These are phyloP conservation scores for Cladophialophora chaetospira DNA, from an alignment of 2,329 filamentous ascomycete genomes.

Conservation along the genomic window DNA sequence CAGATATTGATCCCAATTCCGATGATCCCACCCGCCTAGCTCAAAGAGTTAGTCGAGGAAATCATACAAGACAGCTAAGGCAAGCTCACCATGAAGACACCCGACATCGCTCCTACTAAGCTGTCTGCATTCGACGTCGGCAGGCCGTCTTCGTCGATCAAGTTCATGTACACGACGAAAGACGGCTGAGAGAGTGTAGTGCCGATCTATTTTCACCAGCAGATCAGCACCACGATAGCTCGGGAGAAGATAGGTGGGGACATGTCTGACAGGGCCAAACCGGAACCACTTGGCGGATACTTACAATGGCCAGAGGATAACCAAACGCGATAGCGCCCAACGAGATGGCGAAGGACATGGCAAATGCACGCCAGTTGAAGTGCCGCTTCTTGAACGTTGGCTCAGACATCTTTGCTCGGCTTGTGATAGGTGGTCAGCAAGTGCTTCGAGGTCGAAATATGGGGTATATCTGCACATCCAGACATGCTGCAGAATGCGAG, in stretches of 20 bases:
- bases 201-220: constrained; percentile 3
- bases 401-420: constrained; percentile 50
- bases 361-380: background rate
- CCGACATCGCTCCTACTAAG: constrained; percentile 6
- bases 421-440: too few relatives aligned
- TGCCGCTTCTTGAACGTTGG: background rate
- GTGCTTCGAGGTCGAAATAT: too few relatives aligned
- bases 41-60: background rate
- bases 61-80: background rate
- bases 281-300: background rate
- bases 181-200: constrained; percentile 41
- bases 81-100: background rate
- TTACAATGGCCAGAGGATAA: background rate
- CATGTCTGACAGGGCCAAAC: background rate
- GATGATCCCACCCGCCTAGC: background rate
- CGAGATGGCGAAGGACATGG: background rate
- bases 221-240: background rate
- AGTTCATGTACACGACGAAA: constrained; percentile 41
- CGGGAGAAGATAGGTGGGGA: background rate
- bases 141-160: background rate
- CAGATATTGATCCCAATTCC: background rate
- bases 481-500: too few relatives aligned
- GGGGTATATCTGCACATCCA: too few relatives aligned
- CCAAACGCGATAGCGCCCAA: background rate
- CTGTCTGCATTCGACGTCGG: background rate